A percentile compares a stretch with the other conserved stretches of the same genome.
Conservation (phyloP, 345 rosid genomes). For the Rhodamnia rubescens region DNA sequence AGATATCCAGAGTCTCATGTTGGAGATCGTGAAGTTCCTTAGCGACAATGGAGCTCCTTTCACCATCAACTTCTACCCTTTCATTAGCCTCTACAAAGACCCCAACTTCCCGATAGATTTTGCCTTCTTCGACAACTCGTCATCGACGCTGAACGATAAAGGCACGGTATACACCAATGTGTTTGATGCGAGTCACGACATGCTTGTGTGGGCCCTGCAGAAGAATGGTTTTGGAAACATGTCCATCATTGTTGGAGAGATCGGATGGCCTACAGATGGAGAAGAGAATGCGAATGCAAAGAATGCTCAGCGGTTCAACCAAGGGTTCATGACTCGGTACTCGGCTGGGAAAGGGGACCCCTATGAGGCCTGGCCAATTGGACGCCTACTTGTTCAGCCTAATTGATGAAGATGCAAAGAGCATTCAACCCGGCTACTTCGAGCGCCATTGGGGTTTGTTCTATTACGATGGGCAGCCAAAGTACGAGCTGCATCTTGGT, state of each 20-base stretch:
- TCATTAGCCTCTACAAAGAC: constrained; percentile 69
- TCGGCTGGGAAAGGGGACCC: constrained; percentile 83
- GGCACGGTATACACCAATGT: constrained; percentile 55
- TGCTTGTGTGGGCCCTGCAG: constrained; percentile 72
- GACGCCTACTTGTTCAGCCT: constrained; percentile 70
- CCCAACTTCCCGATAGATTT: constrained; percentile 71
- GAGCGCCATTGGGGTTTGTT: constrained; percentile 94
- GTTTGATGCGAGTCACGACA: constrained; percentile 85
- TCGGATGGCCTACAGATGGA: constrained; percentile 98
- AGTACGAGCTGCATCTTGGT: constrained; percentile 69
- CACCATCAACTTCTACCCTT: constrained; percentile 86
- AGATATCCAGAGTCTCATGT: constrained; percentile 64
- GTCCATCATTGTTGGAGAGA: constrained; percentile 76
- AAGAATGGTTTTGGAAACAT: constrained; percentile 69
- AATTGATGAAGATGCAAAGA: constrained; percentile 80
- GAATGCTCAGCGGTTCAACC: constrained; percentile 72
- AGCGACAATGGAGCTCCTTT: constrained; percentile 55
- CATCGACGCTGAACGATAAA: constrained; percentile 56
- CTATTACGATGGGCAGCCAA: constrained; percentile 53
- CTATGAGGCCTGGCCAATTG: constrained; percentile 56
- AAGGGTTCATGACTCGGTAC: constrained; percentile 68
- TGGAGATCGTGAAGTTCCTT: constrained; percentile 59
- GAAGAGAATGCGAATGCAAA: constrained; percentile 54
- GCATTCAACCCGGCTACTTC: constrained; percentile 82
- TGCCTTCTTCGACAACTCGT: constrained; percentile 70